Base-by-base conservation (phyloP, 345 rosid species). In the Balakata baccata region DNA sequence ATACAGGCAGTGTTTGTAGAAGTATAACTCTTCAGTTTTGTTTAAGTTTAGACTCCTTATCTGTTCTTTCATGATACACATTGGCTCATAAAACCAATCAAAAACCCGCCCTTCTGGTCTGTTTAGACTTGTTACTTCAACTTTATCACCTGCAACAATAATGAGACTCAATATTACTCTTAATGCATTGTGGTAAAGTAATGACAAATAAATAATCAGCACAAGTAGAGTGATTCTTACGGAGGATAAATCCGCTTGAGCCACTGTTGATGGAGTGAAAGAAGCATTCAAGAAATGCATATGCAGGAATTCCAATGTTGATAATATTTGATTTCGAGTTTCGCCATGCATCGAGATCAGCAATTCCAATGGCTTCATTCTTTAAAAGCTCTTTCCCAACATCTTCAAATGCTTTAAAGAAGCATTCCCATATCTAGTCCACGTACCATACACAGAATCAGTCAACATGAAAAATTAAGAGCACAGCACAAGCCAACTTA, bases 41-140 rank as follows among this genome's bases (percentile, higher is more conserved):
- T 68, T 29, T 18, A 72, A 52, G 29, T 66, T 68, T 12, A 77
- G 71, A 29, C 62, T 59, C 68, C 18, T 71, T 23, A 77, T 72
- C 49, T 77, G 80, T 25, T 77, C 76, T 62, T 72, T 77, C 76
- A 77, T 77, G 49, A 77, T 72, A 18, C 76, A 49, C 69, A 77
- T 72, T 51, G 81, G 81, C 72, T 72, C 81, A 38, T 50, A 72
- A 4, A 77, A 64, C 81, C 77, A 77, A 63, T 67, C 77, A 20
- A 77, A 77, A 51, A 77, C 49, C 46, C 76, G 66, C 11, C 77
- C 81, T 62, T 72, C 77, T 18, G 81, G 81, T 61, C 76, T 59
- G 23, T 77, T 77, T 73, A 67, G 3, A 3, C 64, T 66, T 63
- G 73, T 77, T 60, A 77, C 50, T 67, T 72, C 81, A 51, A 77